phyloP scores from a whole-genome alignment of 306 rosid genomes.

The Delonix regia region DNA sequence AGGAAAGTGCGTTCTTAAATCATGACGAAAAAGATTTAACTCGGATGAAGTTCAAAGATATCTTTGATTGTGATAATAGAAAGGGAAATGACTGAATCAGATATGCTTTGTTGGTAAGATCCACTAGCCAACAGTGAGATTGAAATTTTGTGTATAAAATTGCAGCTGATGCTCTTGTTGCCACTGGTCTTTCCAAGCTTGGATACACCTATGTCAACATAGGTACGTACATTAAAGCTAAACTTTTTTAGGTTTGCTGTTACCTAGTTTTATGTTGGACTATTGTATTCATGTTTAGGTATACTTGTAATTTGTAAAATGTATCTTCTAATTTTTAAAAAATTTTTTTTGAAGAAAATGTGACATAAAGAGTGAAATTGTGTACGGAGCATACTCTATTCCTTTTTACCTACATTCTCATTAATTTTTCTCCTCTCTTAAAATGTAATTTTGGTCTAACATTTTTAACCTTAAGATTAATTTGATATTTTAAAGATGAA shows the following conservation, averaged over 20 bases:
- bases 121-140: slow-evolving; percentile 22
- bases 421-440: too few species aligned
- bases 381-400: too few species aligned
- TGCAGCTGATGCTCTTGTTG: slow-evolving; percentile 89
- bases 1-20: too few species aligned
- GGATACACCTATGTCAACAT: slow-evolving; percentile 88
- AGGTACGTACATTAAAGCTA: slow-evolving; percentile 59
- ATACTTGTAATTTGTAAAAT: slow-evolving; percentile 5
- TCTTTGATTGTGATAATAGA: not conserved
- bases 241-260: not conserved
- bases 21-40: not conserved
- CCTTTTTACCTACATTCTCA: too few species aligned
- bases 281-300: not conserved
- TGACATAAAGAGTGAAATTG: too few species aligned
- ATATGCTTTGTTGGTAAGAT: not conserved
- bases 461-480: too few species aligned
- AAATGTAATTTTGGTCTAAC: too few species aligned
- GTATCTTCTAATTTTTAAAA: too few species aligned
- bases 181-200: slow-evolving; percentile 86
- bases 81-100: not conserved
- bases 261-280: not conserved
- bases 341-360: too few species aligned
- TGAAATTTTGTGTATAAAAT: slow-evolving; percentile 30
- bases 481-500: too few species aligned
- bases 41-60: not conserved